A percentile compares a stretch with the other conserved stretches of the same genome.
Evolutionary conservation across 208 protist species (phyloP).

Genomic region (Leishmania lainsoni): DNA sequence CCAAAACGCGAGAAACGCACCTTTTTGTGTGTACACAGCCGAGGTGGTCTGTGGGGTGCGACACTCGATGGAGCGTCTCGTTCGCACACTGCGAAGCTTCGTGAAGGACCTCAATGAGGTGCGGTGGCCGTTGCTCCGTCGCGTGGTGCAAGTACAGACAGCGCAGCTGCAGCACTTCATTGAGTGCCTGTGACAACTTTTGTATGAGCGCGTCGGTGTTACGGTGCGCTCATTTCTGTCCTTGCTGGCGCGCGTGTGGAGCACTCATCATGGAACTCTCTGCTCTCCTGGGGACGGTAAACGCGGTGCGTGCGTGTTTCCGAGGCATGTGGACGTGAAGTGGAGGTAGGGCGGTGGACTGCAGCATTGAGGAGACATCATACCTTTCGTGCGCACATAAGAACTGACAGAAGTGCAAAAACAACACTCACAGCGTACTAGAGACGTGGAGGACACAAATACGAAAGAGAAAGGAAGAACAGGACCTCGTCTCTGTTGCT

Average conservation of each 20-base stretch:
- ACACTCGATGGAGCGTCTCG: constrained; percentile 38
- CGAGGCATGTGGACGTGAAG: background rate
- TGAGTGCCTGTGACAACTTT: constrained; percentile 8
- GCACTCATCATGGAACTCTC: background rate
- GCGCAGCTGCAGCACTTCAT: constrained; percentile 19
- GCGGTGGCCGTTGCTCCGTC: constrained; percentile 29
- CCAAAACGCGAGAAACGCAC: background rate
- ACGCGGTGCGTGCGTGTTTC: background rate
- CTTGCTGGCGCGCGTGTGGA: background rate
- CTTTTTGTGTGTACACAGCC: constrained; percentile 28
- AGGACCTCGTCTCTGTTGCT: background rate
- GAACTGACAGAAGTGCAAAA: background rate
- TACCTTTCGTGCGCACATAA: background rate
- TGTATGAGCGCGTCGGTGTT: background rate
- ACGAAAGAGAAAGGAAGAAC: background rate
- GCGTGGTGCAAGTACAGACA: constrained; percentile 28
- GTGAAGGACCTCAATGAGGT: constrained; percentile 49
- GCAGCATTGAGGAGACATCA: background rate
- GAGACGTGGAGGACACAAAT: background rate
- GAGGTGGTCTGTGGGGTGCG: constrained; percentile 36
- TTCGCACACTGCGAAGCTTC: constrained; percentile 43
- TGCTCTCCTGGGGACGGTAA: background rate
- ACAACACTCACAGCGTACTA: background rate
- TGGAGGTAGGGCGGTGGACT: background rate
- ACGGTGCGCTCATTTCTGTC: background rate